These are phyloP conservation scores for Penicillium sp. DNA, from an alignment of 2,329 filamentous ascomycete genomes.

Conservation along the genomic window DNA sequence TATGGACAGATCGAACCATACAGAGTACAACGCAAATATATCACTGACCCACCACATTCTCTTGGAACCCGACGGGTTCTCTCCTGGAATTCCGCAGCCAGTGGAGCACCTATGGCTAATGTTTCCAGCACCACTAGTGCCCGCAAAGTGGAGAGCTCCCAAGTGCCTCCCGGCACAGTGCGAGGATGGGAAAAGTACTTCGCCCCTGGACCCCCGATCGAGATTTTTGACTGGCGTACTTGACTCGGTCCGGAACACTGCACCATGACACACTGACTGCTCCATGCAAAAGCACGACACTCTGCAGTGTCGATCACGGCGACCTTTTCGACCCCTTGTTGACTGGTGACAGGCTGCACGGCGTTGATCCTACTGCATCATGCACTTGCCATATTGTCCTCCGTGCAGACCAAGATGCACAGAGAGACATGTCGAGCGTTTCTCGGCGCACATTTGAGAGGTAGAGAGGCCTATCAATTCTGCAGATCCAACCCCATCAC, in stretches of 20 bases:
- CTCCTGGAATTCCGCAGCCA: constrained; percentile 18
- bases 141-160: constrained; percentile 11
- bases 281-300: constrained; percentile 2
- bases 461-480: background rate
- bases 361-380: constrained; percentile 1
- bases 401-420: background rate
- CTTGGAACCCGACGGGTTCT: constrained; percentile 13
- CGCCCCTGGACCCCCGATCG: background rate
- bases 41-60: constrained; percentile 9
- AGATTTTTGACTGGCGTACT: background rate
- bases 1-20: constrained; percentile 16
- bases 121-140: constrained; percentile 15
- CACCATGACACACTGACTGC: constrained; percentile 1
- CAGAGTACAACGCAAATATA: constrained; percentile 12
- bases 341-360: background rate
- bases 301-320: constrained; percentile 10
- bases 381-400: background rate
- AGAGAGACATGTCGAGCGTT: background rate
- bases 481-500: background rate
- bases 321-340: background rate
- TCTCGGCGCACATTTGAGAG: background rate
- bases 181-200: constrained; percentile 8
- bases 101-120: constrained; percentile 12
- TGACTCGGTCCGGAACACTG: background rate
- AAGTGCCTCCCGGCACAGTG: background rate